These are phyloP conservation scores for Sugiyamaella qingdaonensis DNA, from an alignment of 805 yeast genomes.

Conservation along the genomic window DNA sequence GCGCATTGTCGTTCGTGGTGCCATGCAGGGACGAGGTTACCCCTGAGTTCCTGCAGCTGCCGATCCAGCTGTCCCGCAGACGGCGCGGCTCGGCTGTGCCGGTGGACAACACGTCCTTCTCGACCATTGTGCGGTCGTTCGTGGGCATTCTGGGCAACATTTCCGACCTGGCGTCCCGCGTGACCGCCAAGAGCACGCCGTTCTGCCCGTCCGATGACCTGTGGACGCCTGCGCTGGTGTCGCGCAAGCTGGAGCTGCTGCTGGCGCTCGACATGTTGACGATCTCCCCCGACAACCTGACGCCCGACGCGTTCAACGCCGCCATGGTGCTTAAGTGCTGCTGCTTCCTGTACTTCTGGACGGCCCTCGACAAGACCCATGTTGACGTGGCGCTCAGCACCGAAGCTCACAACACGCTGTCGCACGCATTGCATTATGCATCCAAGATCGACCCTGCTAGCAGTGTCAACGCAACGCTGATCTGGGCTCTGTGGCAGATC, in stretches of 20 bases:
- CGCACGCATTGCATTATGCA: constrained; percentile 9
- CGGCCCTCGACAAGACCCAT: constrained; percentile 12
- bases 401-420: background rate
- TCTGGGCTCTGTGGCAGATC: constrained; percentile 20
- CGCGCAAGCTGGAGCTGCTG: constrained; percentile 6
- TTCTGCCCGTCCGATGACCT: background rate
- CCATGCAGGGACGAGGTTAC: background rate
- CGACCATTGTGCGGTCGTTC: constrained; percentile 1
- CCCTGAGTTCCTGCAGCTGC: background rate
- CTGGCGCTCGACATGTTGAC: constrained; percentile 4
- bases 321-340: constrained; percentile 14
- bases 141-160: background rate
- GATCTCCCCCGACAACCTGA: constrained; percentile 5
- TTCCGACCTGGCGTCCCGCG: background rate
- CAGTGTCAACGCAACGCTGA: constrained; percentile 3
- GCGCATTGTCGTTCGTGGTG: constrained; percentile 9
- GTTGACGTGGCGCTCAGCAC: constrained; percentile 2
- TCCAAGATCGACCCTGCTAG: constrained; percentile 4
- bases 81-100: background rate
- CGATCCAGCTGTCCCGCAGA: background rate
- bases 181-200: background rate
- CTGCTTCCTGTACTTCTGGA: constrained; percentile 10
- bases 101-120: constrained; percentile 9
- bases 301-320: constrained; percentile 8
- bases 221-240: constrained; percentile 1